phyloP scores from a whole-genome alignment of 2,329 filamentous ascomycete genomes.

The Pseudogymnoascus verrucosus region DNA sequence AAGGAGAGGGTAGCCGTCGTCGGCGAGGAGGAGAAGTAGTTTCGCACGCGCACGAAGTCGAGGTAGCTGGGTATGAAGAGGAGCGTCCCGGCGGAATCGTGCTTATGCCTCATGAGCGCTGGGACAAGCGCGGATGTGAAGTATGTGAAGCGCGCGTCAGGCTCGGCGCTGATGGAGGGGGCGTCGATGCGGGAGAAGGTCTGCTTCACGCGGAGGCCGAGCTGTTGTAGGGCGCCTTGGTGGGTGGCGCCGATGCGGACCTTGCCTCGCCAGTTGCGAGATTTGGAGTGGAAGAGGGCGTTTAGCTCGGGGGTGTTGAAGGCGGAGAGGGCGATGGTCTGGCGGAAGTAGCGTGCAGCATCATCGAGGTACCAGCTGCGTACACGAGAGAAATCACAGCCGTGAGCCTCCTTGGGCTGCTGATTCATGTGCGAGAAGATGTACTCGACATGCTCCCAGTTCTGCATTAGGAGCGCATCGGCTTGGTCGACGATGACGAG shows the following conservation, averaged over 20 bases:
- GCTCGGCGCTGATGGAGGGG: constrained; percentile 61
- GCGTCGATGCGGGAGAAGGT: constrained; percentile 84
- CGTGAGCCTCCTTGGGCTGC: constrained; percentile 81
- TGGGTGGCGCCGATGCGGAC: constrained; percentile 62
- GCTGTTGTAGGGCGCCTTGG: constrained; percentile 62
- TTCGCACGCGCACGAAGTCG: constrained; percentile 88
- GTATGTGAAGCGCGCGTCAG: constrained; percentile 83
- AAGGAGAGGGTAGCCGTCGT: constrained; percentile 54
- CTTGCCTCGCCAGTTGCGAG: constrained; percentile 75
- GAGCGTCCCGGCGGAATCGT: constrained; percentile 61
- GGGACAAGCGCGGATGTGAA: constrained; percentile 79
- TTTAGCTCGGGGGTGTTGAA: constrained; percentile 88
- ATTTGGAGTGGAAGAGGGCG: constrained; percentile 64
- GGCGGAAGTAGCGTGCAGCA: constrained; percentile 70
- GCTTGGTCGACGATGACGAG: constrained; percentile 84
- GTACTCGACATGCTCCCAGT: constrained; percentile 92
- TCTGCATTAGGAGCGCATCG: constrained; percentile 92
- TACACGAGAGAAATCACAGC: constrained; percentile 87
- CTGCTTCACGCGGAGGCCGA: constrained; percentile 67
- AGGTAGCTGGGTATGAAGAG: constrained; percentile 90
- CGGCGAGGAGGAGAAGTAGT: constrained; percentile 72
- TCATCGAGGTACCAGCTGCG: constrained; percentile 89
- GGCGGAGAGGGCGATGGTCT: constrained; percentile 73
- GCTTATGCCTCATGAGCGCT: constrained; percentile 59
- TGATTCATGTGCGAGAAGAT: constrained; percentile 88